Evolutionary conservation across 495 filamentous ascomycete genomes (phyloP).

Genomic region (Sporormia fimetaria): DNA sequence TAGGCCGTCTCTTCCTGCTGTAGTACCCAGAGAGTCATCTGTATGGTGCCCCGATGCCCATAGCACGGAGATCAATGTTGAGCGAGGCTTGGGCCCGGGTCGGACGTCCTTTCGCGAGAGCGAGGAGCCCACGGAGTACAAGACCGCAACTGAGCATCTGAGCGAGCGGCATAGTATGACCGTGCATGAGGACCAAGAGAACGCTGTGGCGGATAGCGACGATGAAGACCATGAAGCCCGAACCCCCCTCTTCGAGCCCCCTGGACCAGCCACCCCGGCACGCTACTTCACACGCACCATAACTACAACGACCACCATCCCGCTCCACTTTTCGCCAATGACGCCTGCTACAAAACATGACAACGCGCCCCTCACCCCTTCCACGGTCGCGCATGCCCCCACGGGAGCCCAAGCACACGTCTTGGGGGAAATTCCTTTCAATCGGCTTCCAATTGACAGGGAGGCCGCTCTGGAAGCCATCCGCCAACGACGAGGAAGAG

Average conservation of each 20-base stretch:
- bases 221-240: conserved; percentile 12
- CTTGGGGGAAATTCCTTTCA: conserved; percentile 12
- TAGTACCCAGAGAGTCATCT: conserved; percentile 14
- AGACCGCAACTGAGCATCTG: too few relatives aligned
- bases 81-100: conserved; percentile 12
- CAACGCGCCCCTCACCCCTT: conserved; percentile 15
- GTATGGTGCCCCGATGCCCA: conserved; percentile 21
- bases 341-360: conserved; percentile 13
- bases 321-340: conserved; percentile 33
- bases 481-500: conserved; percentile 31
- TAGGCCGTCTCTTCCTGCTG: conserved; percentile 1
- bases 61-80: conserved; percentile 12
- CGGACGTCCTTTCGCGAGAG: too few relatives aligned
- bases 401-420: conserved; percentile 10
- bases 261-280: conserved; percentile 17
- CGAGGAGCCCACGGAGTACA: too few relatives aligned
- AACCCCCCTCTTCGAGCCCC: conserved; percentile 19
- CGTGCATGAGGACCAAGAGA: too few relatives aligned
- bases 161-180: too few relatives aligned
- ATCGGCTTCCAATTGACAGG: conserved; percentile 29
- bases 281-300: conserved; percentile 27
- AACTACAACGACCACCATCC: conserved; percentile 35
- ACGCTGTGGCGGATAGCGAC: conserved; percentile 9
- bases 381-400: conserved; percentile 21
- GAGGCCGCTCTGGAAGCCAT: conserved; percentile 34